Base-by-base conservation (phyloP, 805 yeast species). In the Ogataea ramenticola region DNA sequence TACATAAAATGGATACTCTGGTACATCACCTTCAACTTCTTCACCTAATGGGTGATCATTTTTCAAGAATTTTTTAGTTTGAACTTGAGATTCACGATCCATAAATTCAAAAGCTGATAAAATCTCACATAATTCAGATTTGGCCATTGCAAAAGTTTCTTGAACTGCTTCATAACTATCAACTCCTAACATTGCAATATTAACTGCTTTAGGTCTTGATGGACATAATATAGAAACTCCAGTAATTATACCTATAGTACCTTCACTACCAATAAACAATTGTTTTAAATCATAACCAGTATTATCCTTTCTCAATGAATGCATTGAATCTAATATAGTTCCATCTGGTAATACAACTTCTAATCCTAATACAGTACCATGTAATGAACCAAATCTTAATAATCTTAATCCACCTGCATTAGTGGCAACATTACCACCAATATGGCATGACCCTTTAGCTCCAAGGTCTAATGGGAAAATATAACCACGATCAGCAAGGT, bases 321-420 rank as follows among this genome's bases (percentile, higher is more conserved):
- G 76, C 77, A 90, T 79, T 5, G 93, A 83, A 56, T 83, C 75
- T 49, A 84, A 71, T 38, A 91, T 71, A 16, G 86, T 81, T 40
- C 98, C 98, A 60, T 88, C 85, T 15, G 97, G 85, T 54, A 90
- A 68, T n/a, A 90, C 97, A 14, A 80, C 96, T 66, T 90, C 97
- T 45, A 90, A 69, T 1, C 98, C 98, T 40, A 90, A 68, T 0
- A 90, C 96, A 20, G 88, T 70, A 4, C 98, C 98, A 58, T 91
- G 98, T 51, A 90, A 74, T 6, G 96, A 86, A 3, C 97, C 97
- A 60, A 88, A 90, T 53, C 96, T 75, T 48, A 90, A 66, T 41
- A 90, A 70, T 58, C 98, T 72, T 54, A 90, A 73, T 1, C 98
- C 98, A 58, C 98, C 98, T 5, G 98, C 98, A 61, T 91, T 91